Conservation (phyloP, 2,329 filamentous ascomycete species). For the Helminthosporium solani region DNA sequence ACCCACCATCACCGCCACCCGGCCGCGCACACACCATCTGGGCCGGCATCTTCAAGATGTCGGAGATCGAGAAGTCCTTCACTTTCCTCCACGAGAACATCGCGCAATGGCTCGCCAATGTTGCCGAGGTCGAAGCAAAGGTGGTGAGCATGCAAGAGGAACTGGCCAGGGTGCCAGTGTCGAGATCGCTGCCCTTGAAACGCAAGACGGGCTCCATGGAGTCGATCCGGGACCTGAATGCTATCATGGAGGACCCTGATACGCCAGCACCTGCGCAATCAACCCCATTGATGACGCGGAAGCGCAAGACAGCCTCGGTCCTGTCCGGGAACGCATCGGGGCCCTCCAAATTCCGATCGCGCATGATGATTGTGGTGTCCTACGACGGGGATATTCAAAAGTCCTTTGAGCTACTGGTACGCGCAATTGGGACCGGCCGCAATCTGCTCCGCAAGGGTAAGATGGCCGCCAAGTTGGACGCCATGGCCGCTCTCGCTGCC, state of each 20-base stretch:
- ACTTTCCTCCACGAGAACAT: constrained; percentile 41
- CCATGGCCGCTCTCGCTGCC: constrained; percentile 41
- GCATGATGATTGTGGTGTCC: constrained; percentile 81
- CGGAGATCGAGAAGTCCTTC: constrained; percentile 42
- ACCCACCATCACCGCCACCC: not conserved
- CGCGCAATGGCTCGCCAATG: constrained; percentile 40
- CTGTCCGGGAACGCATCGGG: constrained; percentile 43
- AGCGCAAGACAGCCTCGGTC: constrained; percentile 48
- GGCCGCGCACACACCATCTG: constrained; percentile 3
- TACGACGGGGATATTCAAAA: constrained; percentile 87
- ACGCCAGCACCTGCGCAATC: constrained; percentile 16
- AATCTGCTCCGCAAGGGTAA: constrained; percentile 86
- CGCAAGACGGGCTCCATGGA: constrained; percentile 38
- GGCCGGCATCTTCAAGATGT: constrained; percentile 29
- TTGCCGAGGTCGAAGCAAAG: constrained; percentile 34
- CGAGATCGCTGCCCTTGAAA: constrained; percentile 30
- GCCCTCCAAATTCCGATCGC: constrained; percentile 63
- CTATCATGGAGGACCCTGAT: constrained; percentile 21
- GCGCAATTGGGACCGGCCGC: constrained; percentile 74
- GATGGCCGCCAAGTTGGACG: constrained; percentile 72
- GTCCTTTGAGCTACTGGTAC: constrained; percentile 78
- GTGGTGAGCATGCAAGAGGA: constrained; percentile 38
- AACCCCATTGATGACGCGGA: constrained; percentile 28
- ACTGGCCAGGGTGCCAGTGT: constrained; percentile 30
- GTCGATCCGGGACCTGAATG: constrained; percentile 37